These are phyloP conservation scores for Diutina scorzettiae DNA, from an alignment of 1,139 yeast genomes.

Conservation along the genomic window DNA sequence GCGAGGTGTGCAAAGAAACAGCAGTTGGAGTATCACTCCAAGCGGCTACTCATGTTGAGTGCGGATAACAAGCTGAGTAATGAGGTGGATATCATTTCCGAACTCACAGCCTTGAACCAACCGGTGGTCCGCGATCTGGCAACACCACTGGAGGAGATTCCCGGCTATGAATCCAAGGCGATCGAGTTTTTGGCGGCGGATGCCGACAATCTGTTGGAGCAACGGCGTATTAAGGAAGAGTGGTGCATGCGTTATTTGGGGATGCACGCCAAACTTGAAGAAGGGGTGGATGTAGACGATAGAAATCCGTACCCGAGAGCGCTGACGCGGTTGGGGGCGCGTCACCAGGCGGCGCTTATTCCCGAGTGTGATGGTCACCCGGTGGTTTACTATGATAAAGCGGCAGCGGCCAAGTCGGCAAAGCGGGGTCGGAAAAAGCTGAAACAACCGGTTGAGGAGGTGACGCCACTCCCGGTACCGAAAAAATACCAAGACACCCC, in stretches of 20 bases:
- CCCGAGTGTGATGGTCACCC: conserved; percentile 60
- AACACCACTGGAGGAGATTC: conserved; percentile 15
- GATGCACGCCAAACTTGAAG: conserved; percentile 63
- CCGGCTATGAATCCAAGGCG: conserved; percentile 53
- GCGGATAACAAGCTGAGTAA: conserved; percentile 33
- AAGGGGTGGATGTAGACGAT: conserved; percentile 69
- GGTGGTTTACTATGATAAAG: conserved; percentile 52
- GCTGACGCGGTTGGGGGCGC: conserved; percentile 64
- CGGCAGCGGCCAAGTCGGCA: conserved; percentile 9
- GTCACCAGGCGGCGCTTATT: conserved; percentile 57
- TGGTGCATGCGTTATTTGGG: conserved; percentile 83
- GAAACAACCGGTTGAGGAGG: conserved; percentile 13
- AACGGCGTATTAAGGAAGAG: conserved; percentile 45
- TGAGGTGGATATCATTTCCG: conserved; percentile 18
- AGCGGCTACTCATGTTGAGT: conserved; percentile 29
- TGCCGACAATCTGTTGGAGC: conserved; percentile 24
- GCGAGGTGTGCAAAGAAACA: conserved; percentile 53
- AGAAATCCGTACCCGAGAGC: conserved; percentile 72
- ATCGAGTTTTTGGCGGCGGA: conserved; percentile 38
- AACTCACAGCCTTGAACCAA: conserved; percentile 10
- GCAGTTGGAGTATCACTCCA: conserved; percentile 25
- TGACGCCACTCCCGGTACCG: conserved; percentile 32
- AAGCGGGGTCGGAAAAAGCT: conserved; percentile 11
- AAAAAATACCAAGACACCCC: conserved; percentile 27
- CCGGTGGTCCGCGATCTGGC: conserved; percentile 2